Base-by-base conservation (phyloP, 176 grass and related monocot species). In the Metroxylon sagu region DNA sequence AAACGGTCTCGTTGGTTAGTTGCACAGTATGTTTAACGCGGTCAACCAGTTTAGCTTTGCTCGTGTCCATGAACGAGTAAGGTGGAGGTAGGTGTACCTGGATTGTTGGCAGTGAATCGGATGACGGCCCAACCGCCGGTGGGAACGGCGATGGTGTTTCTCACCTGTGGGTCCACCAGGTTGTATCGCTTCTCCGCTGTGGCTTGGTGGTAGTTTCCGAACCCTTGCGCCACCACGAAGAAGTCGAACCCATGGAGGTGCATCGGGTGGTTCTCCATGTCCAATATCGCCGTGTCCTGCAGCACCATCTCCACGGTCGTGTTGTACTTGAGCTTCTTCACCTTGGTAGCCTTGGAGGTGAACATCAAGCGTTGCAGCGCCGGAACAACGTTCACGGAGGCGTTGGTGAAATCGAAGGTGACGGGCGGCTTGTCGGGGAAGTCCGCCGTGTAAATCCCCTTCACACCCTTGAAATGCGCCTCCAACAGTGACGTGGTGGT, bases 241-340 rank as follows among this genome's bases (percentile, higher is more conserved):
- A 92, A 87, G 69, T 87, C 78, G 71, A 65, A 84, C 14, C 83
- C 88, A 23, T 92, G 80, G 19, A 87, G 64, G 57, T 86, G 89
- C 49, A 92, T 49, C 19, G 83, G 83, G 65, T 92, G 88, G 88
- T 69, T 92, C 70, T 92, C 83, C 43, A 56, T 49, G 15, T 29
- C 69, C 14, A 87, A 49, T 59, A 86, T 54, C 48, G 83, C 79
- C 25, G 83, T 92, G 73, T 81, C 83, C 73, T 87, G 83, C 69
- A 81, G 76, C 73, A 92, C 80, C 48, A 81, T 39, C 83, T 87
- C 76, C 57, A 92, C 80, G 64, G 74, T 78, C 17, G 73, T 39
- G 53, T 83, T 75, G 67, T 72, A 87, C 71, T 49, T 23, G 27
- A 87, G 2, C 49, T 29, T 68, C 76, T 68, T 83, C 62, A 59